These are phyloP conservation scores for Quercus agrifolia DNA, from an alignment of 306 rosid species.

Conservation along the genomic window DNA sequence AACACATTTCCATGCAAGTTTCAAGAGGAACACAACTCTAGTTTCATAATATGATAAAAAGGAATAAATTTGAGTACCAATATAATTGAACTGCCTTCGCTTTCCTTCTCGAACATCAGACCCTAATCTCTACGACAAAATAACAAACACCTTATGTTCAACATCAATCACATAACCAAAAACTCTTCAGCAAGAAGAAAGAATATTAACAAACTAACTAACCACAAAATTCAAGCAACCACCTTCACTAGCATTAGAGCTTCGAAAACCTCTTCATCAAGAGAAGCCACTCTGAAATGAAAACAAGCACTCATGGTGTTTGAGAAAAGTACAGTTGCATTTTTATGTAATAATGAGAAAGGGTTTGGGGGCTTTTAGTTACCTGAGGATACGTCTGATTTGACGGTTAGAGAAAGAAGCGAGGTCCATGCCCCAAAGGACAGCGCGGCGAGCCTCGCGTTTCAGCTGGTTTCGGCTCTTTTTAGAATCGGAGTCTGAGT, in stretches of 20 bases:
- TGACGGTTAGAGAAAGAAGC: slow-evolving; percentile 70
- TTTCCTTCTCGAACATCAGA: slow-evolving; percentile 92
- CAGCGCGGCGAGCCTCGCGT: slow-evolving; percentile 78
- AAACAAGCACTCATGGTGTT: neutral
- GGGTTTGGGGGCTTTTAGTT: neutral
- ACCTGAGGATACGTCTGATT: slow-evolving; percentile 81
- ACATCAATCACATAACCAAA: slow-evolving; percentile 1
- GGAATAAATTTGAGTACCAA: slow-evolving; percentile 43
- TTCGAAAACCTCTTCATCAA: slow-evolving; percentile 57
- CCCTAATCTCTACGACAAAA: slow-evolving; percentile 66
- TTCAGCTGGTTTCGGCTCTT: slow-evolving; percentile 88
- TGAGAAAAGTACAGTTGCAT: neutral
- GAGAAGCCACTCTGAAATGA: slow-evolving; percentile 51
- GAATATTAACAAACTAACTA: slow-evolving; percentile 25
- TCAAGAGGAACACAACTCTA: too few species aligned
- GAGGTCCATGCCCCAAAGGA: slow-evolving; percentile 78
- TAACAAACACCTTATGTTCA: slow-evolving; percentile 64
- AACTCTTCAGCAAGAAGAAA: neutral
- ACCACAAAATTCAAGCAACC: slow-evolving; percentile 20
- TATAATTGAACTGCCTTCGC: slow-evolving; percentile 87
- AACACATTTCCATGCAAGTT: too few species aligned
- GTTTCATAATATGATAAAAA: neutral
- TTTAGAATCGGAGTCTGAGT: slow-evolving; percentile 25
- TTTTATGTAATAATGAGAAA: neutral
- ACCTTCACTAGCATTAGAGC: slow-evolving; percentile 81